Base-by-base conservation (phyloP, 805 yeast species). In the Pichia manshurica region DNA sequence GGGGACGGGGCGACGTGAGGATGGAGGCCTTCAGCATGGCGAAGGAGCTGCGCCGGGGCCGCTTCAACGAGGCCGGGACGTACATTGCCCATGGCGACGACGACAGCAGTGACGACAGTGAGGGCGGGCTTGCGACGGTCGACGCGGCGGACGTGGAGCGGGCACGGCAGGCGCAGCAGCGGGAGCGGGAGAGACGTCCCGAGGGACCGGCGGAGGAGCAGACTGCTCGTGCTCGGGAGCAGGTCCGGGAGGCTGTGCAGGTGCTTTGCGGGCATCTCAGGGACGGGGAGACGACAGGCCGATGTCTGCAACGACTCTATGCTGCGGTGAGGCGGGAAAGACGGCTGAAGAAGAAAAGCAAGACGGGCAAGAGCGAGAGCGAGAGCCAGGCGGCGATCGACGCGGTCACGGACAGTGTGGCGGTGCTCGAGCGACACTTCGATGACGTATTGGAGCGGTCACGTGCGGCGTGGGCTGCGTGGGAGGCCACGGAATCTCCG, bases 11-110 rank as follows among this genome's bases (percentile, higher is more conserved):
- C 29, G 55, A 51, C 21, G 25, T 81, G 1, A 73, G 74, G 50
- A 50, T 85, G 2, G 90, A 84, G 49, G 76, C 85, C 0, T 85
- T 85, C 63, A 74, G 78, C 58, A 61, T 85, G 39, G 62, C 72
- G 21, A 68, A 75, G 17, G 91, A 85, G 55, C 62, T 68, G 38
- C 73, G 73, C 46, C 78, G 75, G 40, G 91, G 89, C 2, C 61
- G 61, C 3, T 80, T 81, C 57, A 88, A 82, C 54, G 70, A 65
- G 34, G 76, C 74, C 35, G 87, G 88, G 1, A 81, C 79, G 54
- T 83, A 68, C 54, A 65, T 79, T 6, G 19, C 21, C 31, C 21
- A 41, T 5, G 49, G 63, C 17, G 29, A 28, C 33, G 31, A 22
- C n/a, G 25, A 23, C 16, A 13, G n/a, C 8, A 21, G n/a, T 9